A percentile compares a stretch with the other conserved stretches of the same genome.
Conservation (phyloP, 2,329 filamentous ascomycete genomes). For the Cordyceps tenuipes region DNA sequence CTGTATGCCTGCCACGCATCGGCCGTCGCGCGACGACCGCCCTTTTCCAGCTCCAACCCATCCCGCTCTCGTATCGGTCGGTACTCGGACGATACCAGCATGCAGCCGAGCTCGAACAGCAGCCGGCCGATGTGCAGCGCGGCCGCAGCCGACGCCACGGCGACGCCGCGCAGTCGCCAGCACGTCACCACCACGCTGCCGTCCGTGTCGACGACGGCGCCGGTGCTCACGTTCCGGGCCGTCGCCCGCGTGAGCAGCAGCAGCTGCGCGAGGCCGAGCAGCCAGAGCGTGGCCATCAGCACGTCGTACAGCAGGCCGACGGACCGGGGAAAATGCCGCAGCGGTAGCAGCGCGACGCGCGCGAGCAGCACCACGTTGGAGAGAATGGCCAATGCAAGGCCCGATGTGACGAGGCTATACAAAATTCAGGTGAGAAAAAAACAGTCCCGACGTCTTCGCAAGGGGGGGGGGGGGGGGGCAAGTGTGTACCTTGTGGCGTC, state of each 20-base stretch:
- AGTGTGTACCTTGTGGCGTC: not conserved
- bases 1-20: conserved; percentile 17
- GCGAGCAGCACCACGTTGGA: conserved; percentile 20
- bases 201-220: not conserved
- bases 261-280: conserved; percentile 15
- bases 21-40: conserved; percentile 13
- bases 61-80: not conserved
- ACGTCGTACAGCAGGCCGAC: conserved; percentile 22
- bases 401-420: conserved; percentile 21
- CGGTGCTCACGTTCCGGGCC: not conserved
- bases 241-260: not conserved
- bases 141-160: not conserved
- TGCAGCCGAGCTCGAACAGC: not conserved
- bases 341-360: conserved; percentile 17
- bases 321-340: conserved; percentile 18
- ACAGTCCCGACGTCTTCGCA: too few relatives aligned
- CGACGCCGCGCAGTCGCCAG: conserved; percentile 1
- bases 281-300: conserved; percentile 22
- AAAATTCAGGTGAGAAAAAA: not conserved
- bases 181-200: not conserved
- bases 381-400: conserved; percentile 23
- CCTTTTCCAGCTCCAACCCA: conserved; percentile 7
- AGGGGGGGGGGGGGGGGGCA: not conserved
- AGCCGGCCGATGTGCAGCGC: not conserved
- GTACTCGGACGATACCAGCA: not conserved